Percentiles rank a stretch among this genome's conserved stretches.
These are phyloP conservation scores for Elongisporangium undulatum DNA, from an alignment of 352 stramenopile species.

Conservation along the genomic window DNA sequence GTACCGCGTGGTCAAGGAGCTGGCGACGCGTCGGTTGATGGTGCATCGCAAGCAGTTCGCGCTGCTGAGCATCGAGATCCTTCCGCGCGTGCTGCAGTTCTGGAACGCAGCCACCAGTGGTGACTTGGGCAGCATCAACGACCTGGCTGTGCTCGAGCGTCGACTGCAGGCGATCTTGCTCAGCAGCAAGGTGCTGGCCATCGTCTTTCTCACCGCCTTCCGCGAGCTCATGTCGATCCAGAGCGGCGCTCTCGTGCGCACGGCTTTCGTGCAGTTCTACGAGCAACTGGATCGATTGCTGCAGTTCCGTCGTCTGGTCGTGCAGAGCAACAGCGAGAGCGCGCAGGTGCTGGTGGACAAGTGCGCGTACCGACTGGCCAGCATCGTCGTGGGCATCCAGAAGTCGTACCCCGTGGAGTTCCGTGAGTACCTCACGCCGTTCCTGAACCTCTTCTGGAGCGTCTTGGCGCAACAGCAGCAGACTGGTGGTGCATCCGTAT, in stretches of 20 bases:
- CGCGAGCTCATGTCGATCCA: slow-evolving; percentile 51
- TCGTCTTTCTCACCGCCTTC: slow-evolving; percentile 68
- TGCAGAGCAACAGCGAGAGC: slow-evolving; percentile 1
- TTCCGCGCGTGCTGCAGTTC: slow-evolving; percentile 55
- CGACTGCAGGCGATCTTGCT: slow-evolving; percentile 19
- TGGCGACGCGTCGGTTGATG: slow-evolving; percentile 72
- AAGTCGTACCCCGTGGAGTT: slow-evolving; percentile 85
- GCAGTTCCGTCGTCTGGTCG: slow-evolving; percentile 23
- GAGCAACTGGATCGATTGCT: slow-evolving; percentile 64
- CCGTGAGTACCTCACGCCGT: slow-evolving; percentile 65
- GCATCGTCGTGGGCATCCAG: slow-evolving; percentile 64
- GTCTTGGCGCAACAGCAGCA: slow-evolving; percentile 16
- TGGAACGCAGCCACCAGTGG: slow-evolving; percentile 26
- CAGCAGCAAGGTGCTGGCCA: slow-evolving; percentile 63
- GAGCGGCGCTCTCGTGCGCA: slow-evolving; percentile 47
- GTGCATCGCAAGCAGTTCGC: slow-evolving; percentile 80
- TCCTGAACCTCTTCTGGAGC: slow-evolving; percentile 65
- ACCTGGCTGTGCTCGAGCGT: slow-evolving; percentile 18
- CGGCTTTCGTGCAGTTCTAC: slow-evolving; percentile 64
- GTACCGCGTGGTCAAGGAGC: slow-evolving; percentile 79
- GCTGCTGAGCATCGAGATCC: slow-evolving; percentile 56
- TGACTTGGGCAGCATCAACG: slow-evolving; percentile 5
- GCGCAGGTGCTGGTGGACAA: slow-evolving; percentile 39
- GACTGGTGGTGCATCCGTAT: slow-evolving; percentile 1
- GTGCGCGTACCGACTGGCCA: slow-evolving; percentile 55